Conservation (phyloP, 768 basidiomycete genomes). For the Psilocybe tampanensis region DNA sequence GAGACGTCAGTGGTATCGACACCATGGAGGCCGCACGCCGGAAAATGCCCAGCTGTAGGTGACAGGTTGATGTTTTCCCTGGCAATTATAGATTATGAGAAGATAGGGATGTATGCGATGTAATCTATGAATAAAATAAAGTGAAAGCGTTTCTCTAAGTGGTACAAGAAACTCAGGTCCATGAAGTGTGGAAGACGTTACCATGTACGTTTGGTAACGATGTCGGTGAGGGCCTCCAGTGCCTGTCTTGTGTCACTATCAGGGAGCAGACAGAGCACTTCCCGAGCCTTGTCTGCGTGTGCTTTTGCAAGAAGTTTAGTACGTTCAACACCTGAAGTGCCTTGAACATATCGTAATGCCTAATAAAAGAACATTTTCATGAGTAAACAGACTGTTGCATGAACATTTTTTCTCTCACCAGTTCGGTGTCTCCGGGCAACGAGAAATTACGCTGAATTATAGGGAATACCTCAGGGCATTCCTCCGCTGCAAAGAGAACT, state of each 20-base stretch:
- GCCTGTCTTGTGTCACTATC: constrained; percentile 80
- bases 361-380: constrained; percentile 26
- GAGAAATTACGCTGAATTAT: constrained; percentile 82
- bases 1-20: too few relatives aligned
- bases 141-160: constrained; percentile 13
- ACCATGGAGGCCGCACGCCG: background rate
- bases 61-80: background rate
- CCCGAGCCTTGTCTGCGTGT: constrained; percentile 78
- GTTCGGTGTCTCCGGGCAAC: constrained; percentile 76
- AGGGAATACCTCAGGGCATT: constrained; percentile 73
- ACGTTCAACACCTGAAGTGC: constrained; percentile 75
- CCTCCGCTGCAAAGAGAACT: constrained; percentile 83
- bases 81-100: constrained; percentile 11
- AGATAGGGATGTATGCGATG: background rate
- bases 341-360: constrained; percentile 69
- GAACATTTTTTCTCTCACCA: constrained; percentile 44
- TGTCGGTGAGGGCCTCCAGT: constrained; percentile 71
- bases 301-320: constrained; percentile 75
- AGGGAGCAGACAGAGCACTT: constrained; percentile 70
- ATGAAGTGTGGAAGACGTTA: constrained; percentile 21
- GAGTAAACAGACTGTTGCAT: background rate
- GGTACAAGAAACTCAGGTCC: constrained; percentile 5
- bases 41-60: background rate
- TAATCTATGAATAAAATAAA: constrained; percentile 18
- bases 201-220: constrained; percentile 64